Percentiles rank a stretch among this genome's conserved stretches.
Conservation (phyloP, 495 filamentous ascomycete genomes). For the Penicillium soppii region DNA sequence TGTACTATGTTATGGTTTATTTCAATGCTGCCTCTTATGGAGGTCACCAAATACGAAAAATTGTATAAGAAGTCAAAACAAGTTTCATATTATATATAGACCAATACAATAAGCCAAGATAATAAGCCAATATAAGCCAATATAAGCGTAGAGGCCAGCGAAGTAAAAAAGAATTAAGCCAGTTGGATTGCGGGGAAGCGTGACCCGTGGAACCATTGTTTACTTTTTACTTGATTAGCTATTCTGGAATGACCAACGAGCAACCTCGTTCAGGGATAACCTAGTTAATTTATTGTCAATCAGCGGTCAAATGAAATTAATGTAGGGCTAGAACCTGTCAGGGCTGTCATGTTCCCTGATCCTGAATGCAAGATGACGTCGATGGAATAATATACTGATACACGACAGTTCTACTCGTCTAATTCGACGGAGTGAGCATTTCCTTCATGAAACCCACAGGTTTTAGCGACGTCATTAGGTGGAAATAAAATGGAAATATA, state of each 20-base stretch:
- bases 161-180: background rate
- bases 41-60: no score
- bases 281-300: background rate
- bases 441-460: no score
- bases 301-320: background rate
- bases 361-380: conserved; percentile 24
- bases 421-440: conserved; percentile 1
- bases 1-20: conserved; percentile 19
- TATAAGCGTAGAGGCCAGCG: no score
- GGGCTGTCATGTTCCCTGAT: conserved; percentile 5
- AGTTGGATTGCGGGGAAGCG: conserved; percentile 9
- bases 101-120: no score
- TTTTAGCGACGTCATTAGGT: conserved; percentile 5
- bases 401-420: background rate
- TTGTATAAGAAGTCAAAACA: no score
- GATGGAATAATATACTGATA: background rate
- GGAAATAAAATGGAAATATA: background rate
- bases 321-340: conserved; percentile 9
- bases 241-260: no score
- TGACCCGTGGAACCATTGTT: conserved; percentile 25
- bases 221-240: no score
- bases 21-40: no score
- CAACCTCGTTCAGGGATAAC: background rate
- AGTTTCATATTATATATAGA: no score
- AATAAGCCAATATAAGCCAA: no score